Conservation (phyloP, 768 basidiomycete genomes). For the Lentinula edodes region DNA sequence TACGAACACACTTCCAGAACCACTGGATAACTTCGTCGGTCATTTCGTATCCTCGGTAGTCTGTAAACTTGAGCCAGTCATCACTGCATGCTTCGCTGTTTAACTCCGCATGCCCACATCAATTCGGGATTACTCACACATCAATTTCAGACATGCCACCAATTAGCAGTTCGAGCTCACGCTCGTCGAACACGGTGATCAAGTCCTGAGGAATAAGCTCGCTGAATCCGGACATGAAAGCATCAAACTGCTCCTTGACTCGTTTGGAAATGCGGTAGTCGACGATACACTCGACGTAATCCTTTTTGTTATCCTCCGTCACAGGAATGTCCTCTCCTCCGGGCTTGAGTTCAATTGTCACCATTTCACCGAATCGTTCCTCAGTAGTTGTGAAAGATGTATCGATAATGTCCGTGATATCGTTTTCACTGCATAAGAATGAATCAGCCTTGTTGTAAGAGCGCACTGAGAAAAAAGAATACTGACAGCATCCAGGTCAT, state of each 20-base stretch:
- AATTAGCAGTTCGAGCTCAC: conserved; percentile 93
- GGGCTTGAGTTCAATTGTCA: conserved; percentile 91
- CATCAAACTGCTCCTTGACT: conserved; percentile 97
- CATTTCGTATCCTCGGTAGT: conserved; percentile 95
- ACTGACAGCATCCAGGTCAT: conserved; percentile 98
- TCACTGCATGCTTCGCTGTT: conserved; percentile 43
- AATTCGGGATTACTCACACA: conserved; percentile 55
- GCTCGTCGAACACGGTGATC: conserved; percentile 97
- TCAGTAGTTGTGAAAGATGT: conserved; percentile 97
- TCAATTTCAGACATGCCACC: conserved; percentile 99
- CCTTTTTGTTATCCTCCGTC: conserved; percentile 98
- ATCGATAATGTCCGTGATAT: conserved; percentile 96
- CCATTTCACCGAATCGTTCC: conserved; percentile 97
- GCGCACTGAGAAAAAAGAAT: neutral
- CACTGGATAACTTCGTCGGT: conserved; percentile 97
- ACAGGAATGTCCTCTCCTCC: conserved; percentile 84
- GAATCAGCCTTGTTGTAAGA: conserved; percentile 12
- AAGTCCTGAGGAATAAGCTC: conserved; percentile 98
- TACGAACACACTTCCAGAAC: conserved; percentile 99
- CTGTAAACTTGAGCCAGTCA: conserved; percentile 99
- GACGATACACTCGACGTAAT: conserved; percentile 91
- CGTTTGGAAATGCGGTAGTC: conserved; percentile 97
- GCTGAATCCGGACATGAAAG: conserved; percentile 99
- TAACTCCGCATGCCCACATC: neutral
- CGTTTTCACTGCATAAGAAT: conserved; percentile 71